Evolutionary conservation across 1,284 basidiomycete species (phyloP).

Genomic region (Flammula alnicola): DNA sequence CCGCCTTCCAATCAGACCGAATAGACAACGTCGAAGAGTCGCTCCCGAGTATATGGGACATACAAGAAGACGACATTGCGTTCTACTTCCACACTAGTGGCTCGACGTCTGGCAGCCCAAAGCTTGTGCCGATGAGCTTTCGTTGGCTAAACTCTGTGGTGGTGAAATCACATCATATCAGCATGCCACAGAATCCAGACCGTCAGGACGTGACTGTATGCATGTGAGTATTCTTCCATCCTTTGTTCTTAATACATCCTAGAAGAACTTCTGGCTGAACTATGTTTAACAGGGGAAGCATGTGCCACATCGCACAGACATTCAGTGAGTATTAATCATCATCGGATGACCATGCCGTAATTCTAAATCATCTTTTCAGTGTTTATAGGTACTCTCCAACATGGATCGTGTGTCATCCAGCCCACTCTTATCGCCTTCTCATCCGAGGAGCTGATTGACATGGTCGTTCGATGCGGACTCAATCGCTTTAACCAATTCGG

Average conservation of each 20-base stretch:
- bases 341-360: slow-evolving; percentile 28
- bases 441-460: slow-evolving; percentile 70
- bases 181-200: slow-evolving; percentile 48
- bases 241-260: slow-evolving; percentile 20
- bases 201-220: slow-evolving; percentile 69
- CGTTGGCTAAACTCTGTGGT: slow-evolving; percentile 62
- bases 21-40: slow-evolving; percentile 40
- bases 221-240: slow-evolving; percentile 53
- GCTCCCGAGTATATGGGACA: slow-evolving; percentile 49
- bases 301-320: slow-evolving; percentile 71
- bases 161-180: slow-evolving; percentile 58
- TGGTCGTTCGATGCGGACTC: slow-evolving; percentile 68
- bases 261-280: slow-evolving; percentile 34
- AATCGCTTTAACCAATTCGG: slow-evolving; percentile 75
- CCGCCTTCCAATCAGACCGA: slow-evolving; percentile 45
- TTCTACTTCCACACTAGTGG: slow-evolving; percentile 79
- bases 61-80: slow-evolving; percentile 47
- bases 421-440: slow-evolving; percentile 66
- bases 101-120: slow-evolving; percentile 75
- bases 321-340: slow-evolving; percentile 55
- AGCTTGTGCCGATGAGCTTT: slow-evolving; percentile 69
- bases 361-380: slow-evolving; percentile 43
- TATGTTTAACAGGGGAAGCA: slow-evolving; percentile 59
- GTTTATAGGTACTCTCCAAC: slow-evolving; percentile 69
- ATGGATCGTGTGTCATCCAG: slow-evolving; percentile 73